A percentile compares a stretch with the other conserved stretches of the same genome.
Evolutionary conservation across 352 stramenopile genomes (phyloP).

Genomic region (Phytophthora pluvialis): DNA sequence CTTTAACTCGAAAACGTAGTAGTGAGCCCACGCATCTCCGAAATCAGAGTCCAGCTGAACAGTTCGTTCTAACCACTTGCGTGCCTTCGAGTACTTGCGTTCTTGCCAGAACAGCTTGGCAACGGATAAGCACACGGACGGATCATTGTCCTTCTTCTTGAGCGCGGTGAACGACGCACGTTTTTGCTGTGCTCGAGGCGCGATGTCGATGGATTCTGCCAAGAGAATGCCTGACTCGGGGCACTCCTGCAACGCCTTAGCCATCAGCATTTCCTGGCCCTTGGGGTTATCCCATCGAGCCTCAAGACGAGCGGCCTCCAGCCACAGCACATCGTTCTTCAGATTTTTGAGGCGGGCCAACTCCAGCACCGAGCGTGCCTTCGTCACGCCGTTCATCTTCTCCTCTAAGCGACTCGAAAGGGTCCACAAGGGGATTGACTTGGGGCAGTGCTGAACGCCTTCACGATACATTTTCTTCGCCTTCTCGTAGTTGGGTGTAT

Average conservation of each 20-base stretch:
- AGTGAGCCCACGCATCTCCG: slow-evolving; percentile 97
- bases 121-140: slow-evolving; percentile 96
- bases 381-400: slow-evolving; percentile 89
- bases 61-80: slow-evolving; percentile 98
- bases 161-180: slow-evolving; percentile 95
- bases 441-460: slow-evolving; percentile 93
- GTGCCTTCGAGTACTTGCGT: slow-evolving; percentile 94
- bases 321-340: slow-evolving; percentile 95
- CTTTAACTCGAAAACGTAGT: slow-evolving; percentile 97
- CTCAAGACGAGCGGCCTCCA: slow-evolving; percentile 96
- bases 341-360: slow-evolving; percentile 95
- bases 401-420: slow-evolving; percentile 95
- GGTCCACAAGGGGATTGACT: slow-evolving; percentile 94
- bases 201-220: slow-evolving; percentile 95
- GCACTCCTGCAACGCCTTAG: slow-evolving; percentile 97
- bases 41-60: slow-evolving; percentile 95
- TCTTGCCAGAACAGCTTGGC: slow-evolving; percentile 97
- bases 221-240: slow-evolving; percentile 95
- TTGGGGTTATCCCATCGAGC: slow-evolving; percentile 92
- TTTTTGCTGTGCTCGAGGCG: slow-evolving; percentile 96
- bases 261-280: slow-evolving; percentile 95
- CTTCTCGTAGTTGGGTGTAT: slow-evolving; percentile 61
- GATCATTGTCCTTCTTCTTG: slow-evolving; percentile 98
- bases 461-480: slow-evolving; percentile 93
- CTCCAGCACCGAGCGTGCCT: slow-evolving; percentile 97